Percentiles rank a stretch among this genome's conserved stretches.
These are phyloP conservation scores for Beauveria sp. DNA, from an alignment of 2,329 filamentous ascomycete species.

Conservation along the genomic window DNA sequence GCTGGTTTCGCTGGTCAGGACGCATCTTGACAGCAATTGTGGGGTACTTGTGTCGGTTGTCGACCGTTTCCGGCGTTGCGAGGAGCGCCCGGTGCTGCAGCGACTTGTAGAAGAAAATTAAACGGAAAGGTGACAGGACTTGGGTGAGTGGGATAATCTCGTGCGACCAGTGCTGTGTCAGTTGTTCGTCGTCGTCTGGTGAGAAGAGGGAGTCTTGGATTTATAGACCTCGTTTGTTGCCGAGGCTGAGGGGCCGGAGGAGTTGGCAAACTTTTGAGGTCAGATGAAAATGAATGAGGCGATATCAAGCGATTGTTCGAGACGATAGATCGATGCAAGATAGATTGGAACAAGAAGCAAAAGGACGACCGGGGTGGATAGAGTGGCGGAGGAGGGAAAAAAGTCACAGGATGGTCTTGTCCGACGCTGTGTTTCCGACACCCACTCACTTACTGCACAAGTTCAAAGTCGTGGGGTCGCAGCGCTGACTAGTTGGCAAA, in stretches of 20 bases:
- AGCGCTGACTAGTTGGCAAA: neutral
- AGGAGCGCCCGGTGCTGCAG: neutral
- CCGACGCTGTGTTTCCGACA: neutral
- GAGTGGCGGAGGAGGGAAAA: neutral
- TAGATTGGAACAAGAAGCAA: neutral
- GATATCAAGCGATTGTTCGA: neutral
- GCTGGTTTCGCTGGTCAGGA: conserved; percentile 26
- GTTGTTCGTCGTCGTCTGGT: neutral
- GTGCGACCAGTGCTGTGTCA: neutral
- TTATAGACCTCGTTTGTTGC: neutral
- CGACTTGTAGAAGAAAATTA: neutral
- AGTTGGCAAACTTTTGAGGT: neutral
- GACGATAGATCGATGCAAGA: neutral
- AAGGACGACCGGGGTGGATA: neutral
- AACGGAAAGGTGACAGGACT: neutral
- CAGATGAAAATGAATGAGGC: neutral
- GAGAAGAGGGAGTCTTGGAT: neutral
- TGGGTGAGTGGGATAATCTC: neutral
- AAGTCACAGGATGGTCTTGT: conserved; percentile 7
- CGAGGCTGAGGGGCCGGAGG: no score
- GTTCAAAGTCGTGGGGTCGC: neutral
- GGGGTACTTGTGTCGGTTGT: neutral
- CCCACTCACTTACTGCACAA: neutral
- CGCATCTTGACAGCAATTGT: neutral
- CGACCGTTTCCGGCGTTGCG: neutral